phyloP scores from a whole-genome alignment of 495 filamentous ascomycete genomes.

The Evernia prunastri region DNA sequence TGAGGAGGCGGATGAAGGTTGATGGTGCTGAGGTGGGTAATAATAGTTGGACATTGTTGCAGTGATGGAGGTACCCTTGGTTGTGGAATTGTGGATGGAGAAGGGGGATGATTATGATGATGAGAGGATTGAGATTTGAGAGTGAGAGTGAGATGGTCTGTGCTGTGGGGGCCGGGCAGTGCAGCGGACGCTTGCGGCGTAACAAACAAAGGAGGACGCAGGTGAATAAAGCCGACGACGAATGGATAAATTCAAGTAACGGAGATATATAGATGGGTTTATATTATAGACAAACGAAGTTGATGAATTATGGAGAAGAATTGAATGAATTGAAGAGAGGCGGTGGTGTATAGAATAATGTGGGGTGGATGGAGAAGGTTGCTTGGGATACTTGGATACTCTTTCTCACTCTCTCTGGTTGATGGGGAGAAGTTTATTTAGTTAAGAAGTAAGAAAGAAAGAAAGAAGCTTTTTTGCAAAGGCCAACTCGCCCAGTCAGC shows the following conservation, averaged over 20 bases:
- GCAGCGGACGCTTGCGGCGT: constrained; percentile 15
- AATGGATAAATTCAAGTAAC: background rate
- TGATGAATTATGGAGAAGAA: no score
- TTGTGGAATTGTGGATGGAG: background rate
- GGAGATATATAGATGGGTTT: background rate
- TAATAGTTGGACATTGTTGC: constrained; percentile 71
- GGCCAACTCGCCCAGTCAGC: no score
- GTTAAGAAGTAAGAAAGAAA: no score
- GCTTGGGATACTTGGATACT: background rate
- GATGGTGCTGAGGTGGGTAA: constrained; percentile 56
- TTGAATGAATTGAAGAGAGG: background rate
- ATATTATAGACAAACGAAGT: background rate
- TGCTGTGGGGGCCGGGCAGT: constrained; percentile 15
- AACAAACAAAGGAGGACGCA: constrained; percentile 9
- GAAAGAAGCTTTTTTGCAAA: no score
- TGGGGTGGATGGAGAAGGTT: background rate
- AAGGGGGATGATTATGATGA: constrained; percentile 13
- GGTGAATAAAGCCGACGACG: background rate
- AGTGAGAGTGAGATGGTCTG: constrained; percentile 13
- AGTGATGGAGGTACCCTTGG: constrained; percentile 1
- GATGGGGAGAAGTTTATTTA: background rate
- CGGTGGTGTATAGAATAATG: background rate
- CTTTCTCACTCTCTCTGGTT: background rate
- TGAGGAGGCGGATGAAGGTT: constrained; percentile 50
- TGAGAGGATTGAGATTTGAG: background rate